Evolutionary conservation across 805 yeast species (phyloP), one percentile per base, ranked within the genome.

Genomic region (Saturnispora zaruensis): DNA sequence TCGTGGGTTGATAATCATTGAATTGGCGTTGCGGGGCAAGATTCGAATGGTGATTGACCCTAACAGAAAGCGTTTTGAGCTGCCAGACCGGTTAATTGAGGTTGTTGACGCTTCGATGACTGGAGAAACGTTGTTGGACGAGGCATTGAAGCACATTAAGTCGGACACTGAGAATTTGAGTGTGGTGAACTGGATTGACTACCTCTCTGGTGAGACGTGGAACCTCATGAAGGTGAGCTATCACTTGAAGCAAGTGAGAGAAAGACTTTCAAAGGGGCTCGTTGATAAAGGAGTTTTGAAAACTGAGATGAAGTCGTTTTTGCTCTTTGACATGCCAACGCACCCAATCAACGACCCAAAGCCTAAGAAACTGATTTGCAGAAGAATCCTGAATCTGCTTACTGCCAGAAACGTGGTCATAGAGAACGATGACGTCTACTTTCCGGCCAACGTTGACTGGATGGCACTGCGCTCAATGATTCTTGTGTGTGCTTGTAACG

Each of bases 271-370:
- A 49, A 93, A 93, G 68, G 99, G 99, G 0, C 74, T 93, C 48
- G 99, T 95, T 36, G 99, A 93, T 67, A 93, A 93, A 70, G 98
- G 99, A 21, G 83, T 93, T 43, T 76, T 95, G 61, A 82, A 96
- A 70, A 93, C 99, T 6, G 99, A 93, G 68, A 81, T 95, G 66
- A 88, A 90, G 65, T 93, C 88, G 70, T 93, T 93, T 65, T 80
- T 93, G 61, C 72, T 93, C 48, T 93, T 93, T 60, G 99, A 93
- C 67, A 93, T 93, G 97, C 96, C 99, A 28, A 93, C 99, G 7
- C 99, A 95, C 67, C 99, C 99, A 6, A 79, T 93, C 13, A 84
- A 90, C 30, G 99, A 93, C 66, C 76, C 84, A 41, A 71, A 80
- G 55, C 82, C 95, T 45, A 93, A 93, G 68, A 95, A 87, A 57